Conservation (phyloP, 2,329 filamentous ascomycete species). For the Xylaria sp. region DNA sequence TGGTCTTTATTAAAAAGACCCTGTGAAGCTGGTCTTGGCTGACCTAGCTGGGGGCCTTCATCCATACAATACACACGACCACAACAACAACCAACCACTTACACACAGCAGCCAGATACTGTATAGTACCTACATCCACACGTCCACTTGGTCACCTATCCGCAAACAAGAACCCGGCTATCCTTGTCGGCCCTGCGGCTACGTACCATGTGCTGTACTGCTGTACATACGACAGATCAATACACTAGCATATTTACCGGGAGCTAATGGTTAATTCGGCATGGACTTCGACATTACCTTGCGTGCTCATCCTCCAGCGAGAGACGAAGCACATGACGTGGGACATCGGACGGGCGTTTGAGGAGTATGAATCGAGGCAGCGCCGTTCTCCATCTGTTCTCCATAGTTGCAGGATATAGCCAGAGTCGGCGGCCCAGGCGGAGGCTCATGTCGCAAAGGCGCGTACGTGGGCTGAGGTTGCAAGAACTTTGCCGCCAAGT, state of each 20-base stretch:
- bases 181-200: background rate
- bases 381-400: constrained; percentile 16
- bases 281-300: background rate
- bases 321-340: background rate
- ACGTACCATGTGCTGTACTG: background rate
- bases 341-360: constrained; percentile 28
- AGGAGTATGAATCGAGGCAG: constrained; percentile 28
- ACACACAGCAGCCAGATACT: background rate
- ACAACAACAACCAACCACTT: background rate
- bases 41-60: background rate
- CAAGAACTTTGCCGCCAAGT: constrained; percentile 43
- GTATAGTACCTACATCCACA: background rate
- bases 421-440: constrained; percentile 18
- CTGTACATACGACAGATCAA: no score
- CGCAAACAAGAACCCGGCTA: no score
- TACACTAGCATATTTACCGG: constrained; percentile 7
- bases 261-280: background rate
- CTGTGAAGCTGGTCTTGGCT: constrained; percentile 3
- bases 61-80: background rate
- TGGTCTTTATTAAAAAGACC: constrained; percentile 36
- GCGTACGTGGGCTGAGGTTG: constrained; percentile 35
- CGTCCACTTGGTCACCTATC: no score
- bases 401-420: constrained; percentile 10
- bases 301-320: background rate
- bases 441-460: constrained; percentile 35